Conservation (phyloP, 305 asterid genomes). For the Fraxinus latifolia region DNA sequence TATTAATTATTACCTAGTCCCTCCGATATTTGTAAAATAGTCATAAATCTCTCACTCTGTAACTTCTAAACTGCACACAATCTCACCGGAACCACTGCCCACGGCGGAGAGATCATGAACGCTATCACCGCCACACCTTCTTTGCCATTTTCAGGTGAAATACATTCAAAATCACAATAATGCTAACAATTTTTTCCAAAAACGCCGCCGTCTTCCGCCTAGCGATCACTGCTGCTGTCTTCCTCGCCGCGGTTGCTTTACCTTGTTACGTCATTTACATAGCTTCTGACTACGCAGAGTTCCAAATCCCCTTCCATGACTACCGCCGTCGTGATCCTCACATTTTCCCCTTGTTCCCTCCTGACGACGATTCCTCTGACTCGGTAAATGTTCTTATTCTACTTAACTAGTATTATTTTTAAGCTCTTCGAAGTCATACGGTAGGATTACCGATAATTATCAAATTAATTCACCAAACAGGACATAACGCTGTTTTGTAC, state of each 20-base stretch:
- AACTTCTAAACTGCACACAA: not conserved
- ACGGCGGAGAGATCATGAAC: not conserved
- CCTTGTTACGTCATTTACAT: conserved; percentile 32
- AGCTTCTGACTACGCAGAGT: conserved; percentile 21
- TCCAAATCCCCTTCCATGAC: conserved; percentile 1
- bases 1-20: not conserved
- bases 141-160: not conserved
- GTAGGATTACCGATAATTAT: not conserved
- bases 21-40: not conserved
- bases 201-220: conserved; percentile 17
- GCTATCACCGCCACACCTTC: not conserved
- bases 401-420: not conserved
- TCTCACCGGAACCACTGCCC: not conserved
- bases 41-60: not conserved
- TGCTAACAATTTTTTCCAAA: not conserved
- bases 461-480: not conserved
- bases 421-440: not conserved
- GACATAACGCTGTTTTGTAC: not conserved
- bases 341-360: conserved; percentile 19
- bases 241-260: conserved; percentile 17
- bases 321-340: conserved; percentile 11
- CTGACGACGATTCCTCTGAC: conserved; percentile 1
- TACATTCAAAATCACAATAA: not conserved
- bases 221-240: conserved; percentile 16
- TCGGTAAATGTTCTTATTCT: conserved; percentile 26